Evolutionary conservation across 2,329 filamentous ascomycete species (phyloP), one percentile per base, ranked within the genome.

Genomic region (Neoscytalidium dimidiatum): DNA sequence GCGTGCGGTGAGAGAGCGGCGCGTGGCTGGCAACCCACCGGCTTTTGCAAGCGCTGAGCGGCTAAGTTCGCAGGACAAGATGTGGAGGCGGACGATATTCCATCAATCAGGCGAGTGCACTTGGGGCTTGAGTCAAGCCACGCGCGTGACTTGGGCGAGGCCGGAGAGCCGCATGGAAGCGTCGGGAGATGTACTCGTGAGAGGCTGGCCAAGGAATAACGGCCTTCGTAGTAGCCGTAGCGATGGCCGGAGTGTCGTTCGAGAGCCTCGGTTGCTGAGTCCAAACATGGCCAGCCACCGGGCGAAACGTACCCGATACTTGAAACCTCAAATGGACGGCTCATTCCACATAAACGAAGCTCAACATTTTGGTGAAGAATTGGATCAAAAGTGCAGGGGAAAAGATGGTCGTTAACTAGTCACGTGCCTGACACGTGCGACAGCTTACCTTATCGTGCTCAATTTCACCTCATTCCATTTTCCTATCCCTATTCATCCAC

Each of bases 51-150:
- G 26, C 23, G 29, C 9, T 52, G 5, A 46, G 35, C 53, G 35
- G 53, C 33, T 56, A 56, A 56, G 51, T 17, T 23, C 23, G 46
- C 23, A 51, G 46, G 49, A 33, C 49, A 19, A 14, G 19, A 21
- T 33, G 49, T 52, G 49, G 49, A 52, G 49, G 49, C 49, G 49
- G 49, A 14, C 56, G 56, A 60, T 46, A 60, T 60, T 60, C 56
- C 56, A 33, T 60, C 56, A 60, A 46, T 60, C 56, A 60, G 38
- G 19, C 9, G 56, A 21, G 38, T 8, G 38, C 38, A 43, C 9
- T 23, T 5, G 33, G 19, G 19, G 35, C 23, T 26, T 44, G 53
- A 58, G 53, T 58, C 53, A 35, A 17, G 53, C 35, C 35, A 58
- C 29, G 56, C 38, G 56, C 56, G 56, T 46, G 56, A 60, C 56